Evolutionary conservation across 1,284 basidiomycete species (phyloP).

Genomic region (Cryptococcus sp.): DNA sequence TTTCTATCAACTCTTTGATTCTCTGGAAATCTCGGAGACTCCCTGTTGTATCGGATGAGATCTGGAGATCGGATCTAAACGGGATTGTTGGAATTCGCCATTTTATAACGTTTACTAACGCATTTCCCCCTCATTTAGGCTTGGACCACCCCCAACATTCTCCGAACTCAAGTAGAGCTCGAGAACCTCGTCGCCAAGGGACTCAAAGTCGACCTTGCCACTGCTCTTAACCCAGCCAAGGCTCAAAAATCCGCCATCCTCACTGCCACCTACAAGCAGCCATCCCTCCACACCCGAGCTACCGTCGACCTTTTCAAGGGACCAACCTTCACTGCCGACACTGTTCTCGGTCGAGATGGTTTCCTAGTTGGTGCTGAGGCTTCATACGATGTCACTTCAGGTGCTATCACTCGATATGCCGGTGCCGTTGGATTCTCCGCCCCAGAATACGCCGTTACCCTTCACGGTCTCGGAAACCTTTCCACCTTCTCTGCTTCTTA

Average conservation of each 20-base stretch:
- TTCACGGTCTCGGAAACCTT: slow-evolving; percentile 93
- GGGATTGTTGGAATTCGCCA: background rate
- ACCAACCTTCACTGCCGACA: slow-evolving; percentile 93
- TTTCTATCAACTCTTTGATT: background rate
- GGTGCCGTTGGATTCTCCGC: slow-evolving; percentile 85
- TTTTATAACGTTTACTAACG: background rate
- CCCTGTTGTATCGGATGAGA: background rate
- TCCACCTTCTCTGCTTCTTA: slow-evolving; percentile 92
- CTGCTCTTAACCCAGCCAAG: slow-evolving; percentile 71
- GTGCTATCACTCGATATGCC: slow-evolving; percentile 87
- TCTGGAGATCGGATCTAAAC: background rate
- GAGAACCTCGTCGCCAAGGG: slow-evolving; percentile 98
- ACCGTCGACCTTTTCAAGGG: slow-evolving; percentile 96
- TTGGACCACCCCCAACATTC: slow-evolving; percentile 90
- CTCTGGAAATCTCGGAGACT: background rate
- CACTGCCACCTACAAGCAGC: slow-evolving; percentile 91
- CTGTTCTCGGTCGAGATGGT: slow-evolving; percentile 92
- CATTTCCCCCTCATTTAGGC: slow-evolving; percentile 44
- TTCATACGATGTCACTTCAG: slow-evolving; percentile 92
- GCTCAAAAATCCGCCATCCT: slow-evolving; percentile 71
- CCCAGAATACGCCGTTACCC: slow-evolving; percentile 91
- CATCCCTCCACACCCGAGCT: slow-evolving; percentile 88
- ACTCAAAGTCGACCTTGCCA: slow-evolving; percentile 88
- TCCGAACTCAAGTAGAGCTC: slow-evolving; percentile 85
- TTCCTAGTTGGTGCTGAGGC: slow-evolving; percentile 96